Conservation (phyloP, 2,329 filamentous ascomycete genomes). For the Ophiostoma sp. region DNA sequence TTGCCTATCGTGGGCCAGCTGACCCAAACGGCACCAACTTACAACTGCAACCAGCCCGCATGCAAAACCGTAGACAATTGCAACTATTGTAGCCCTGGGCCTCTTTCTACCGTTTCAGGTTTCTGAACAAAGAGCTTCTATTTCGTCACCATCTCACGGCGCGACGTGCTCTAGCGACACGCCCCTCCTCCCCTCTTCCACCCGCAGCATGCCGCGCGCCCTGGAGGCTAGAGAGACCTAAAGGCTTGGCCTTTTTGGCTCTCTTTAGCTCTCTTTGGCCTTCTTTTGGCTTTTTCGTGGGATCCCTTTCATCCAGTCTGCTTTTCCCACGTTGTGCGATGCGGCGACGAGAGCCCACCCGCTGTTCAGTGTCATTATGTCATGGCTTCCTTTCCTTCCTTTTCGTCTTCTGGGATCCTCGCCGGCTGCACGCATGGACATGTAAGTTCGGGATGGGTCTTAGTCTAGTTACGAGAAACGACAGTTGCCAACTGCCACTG, state of each 20-base stretch:
- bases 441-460: neutral
- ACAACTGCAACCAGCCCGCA: neutral
- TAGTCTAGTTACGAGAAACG: neutral
- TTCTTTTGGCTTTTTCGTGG: neutral
- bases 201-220: neutral
- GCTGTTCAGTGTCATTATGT: conserved; percentile 13
- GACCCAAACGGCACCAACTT: neutral
- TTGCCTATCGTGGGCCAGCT: neutral
- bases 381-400: neutral
- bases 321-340: conserved; percentile 44
- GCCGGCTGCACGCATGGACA: neutral
- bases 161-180: neutral
- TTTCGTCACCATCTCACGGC: conserved; percentile 3
- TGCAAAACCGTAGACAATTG: neutral
- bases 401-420: neutral
- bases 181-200: neutral
- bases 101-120: neutral
- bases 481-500: neutral
- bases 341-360: conserved; percentile 34
- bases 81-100: neutral
- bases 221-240: neutral
- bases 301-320: conserved; percentile 34
- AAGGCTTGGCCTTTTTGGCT: neutral
- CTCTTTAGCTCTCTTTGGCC: neutral
- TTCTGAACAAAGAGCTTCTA: neutral